A percentile compares a stretch with the other conserved stretches of the same genome.
phyloP scores from a whole-genome alignment of 768 basidiomycete species.

The Mrakia gelida region DNA sequence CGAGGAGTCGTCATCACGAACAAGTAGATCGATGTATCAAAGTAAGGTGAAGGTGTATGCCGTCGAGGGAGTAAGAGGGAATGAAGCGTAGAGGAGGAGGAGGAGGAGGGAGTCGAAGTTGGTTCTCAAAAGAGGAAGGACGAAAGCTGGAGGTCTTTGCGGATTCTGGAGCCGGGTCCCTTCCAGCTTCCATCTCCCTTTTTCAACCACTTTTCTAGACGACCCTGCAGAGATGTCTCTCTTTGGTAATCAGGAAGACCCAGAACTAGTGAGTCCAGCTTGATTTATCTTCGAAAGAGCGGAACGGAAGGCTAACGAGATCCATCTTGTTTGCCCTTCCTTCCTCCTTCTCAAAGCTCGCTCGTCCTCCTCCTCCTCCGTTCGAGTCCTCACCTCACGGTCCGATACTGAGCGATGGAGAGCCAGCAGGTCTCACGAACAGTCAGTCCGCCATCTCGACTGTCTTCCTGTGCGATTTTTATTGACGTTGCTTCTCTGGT shows the following conservation, averaged over 20 bases:
- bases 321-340: background rate
- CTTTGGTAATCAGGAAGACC: constrained; percentile 17
- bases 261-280: background rate
- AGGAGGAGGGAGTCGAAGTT: background rate
- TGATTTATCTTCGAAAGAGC: no score
- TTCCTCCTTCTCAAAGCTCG: background rate
- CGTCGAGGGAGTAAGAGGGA: background rate
- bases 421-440: constrained; percentile 21
- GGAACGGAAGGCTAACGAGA: background rate
- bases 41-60: background rate
- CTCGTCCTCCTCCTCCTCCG: background rate
- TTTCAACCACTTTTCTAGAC: background rate
- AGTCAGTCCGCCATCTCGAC: background rate
- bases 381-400: constrained; percentile 2
- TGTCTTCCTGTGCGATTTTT: no score
- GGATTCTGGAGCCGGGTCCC: background rate
- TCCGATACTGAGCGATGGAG: constrained; percentile 24
- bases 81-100: background rate
- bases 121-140: background rate
- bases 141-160: no score
- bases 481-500: background rate
- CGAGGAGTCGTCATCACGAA: constrained; percentile 1
- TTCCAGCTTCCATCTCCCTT: background rate
- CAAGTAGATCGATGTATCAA: background rate
- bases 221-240: background rate